These are phyloP conservation scores for Coemansia sp. DNA, from an alignment of 192 early-diverging fungal species.

Conservation along the genomic window DNA sequence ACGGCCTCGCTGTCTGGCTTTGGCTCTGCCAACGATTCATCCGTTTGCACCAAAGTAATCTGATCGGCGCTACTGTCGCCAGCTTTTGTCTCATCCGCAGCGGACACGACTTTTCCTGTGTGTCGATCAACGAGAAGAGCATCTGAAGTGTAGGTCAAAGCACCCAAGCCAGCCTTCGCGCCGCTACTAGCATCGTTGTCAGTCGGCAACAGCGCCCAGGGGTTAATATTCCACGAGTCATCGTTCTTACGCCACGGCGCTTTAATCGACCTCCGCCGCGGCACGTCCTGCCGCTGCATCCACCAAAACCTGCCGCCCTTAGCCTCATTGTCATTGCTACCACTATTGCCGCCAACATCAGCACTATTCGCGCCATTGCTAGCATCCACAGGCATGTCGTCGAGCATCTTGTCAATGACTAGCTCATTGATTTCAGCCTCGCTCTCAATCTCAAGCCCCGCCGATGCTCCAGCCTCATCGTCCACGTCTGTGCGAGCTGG, in stretches of 20 bases:
- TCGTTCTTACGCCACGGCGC: conserved; percentile 56
- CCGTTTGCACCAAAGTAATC: background rate
- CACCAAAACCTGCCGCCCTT: conserved; percentile 40
- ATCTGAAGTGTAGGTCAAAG: conserved; percentile 41
- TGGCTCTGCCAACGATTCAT: background rate
- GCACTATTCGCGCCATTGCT: background rate
- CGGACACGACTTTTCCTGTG: conserved; percentile 16
- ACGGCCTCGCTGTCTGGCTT: background rate
- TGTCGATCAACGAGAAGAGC: conserved; percentile 27
- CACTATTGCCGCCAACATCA: background rate
- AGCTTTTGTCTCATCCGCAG: background rate
- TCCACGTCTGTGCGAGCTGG: conserved; percentile 22
- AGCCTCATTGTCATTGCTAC: conserved; percentile 5
- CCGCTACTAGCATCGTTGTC: background rate
- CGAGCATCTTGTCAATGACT: conserved; percentile 53
- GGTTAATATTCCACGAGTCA: conserved; percentile 54
- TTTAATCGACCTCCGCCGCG: conserved; percentile 49
- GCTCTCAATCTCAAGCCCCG: conserved; percentile 48
- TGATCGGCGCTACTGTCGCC: conserved; percentile 1
- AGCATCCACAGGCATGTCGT: conserved; percentile 40
- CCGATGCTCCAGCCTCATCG: conserved; percentile 28
- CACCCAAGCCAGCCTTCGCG: conserved; percentile 6
- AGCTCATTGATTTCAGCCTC: conserved; percentile 58
- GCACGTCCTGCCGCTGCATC: conserved; percentile 51
- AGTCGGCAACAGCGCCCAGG: background rate